Percentiles rank a stretch among this genome's conserved stretches.
Evolutionary conservation across 495 filamentous ascomycete species (phyloP).

Genomic region (Lasiosphaeria hispida): DNA sequence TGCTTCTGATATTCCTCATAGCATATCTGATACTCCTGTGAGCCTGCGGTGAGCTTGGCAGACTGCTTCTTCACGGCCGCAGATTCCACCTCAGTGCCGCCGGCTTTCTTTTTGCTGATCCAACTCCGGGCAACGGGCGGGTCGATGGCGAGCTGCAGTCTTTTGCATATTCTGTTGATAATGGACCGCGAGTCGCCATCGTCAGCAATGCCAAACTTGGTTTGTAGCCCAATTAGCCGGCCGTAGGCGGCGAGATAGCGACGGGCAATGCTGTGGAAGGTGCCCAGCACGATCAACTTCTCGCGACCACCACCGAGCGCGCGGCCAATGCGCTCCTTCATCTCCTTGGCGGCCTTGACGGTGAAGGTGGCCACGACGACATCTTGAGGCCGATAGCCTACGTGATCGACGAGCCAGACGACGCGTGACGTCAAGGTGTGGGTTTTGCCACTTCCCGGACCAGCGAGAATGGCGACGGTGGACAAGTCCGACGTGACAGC

Average conservation of each 20-base stretch:
- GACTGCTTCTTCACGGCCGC: constrained; percentile 14
- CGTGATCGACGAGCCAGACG: constrained; percentile 83
- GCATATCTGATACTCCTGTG: constrained; percentile 57
- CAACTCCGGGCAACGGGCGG: constrained; percentile 63
- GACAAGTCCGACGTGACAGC: constrained; percentile 78
- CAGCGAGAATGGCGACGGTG: constrained; percentile 87
- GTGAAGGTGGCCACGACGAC: constrained; percentile 98
- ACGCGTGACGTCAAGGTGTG: constrained; percentile 94
- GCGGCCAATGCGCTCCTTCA: constrained; percentile 81
- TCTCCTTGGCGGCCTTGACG: constrained; percentile 93
- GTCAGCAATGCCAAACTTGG: constrained; percentile 93
- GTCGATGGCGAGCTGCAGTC: constrained; percentile 65
- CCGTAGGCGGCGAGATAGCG: constrained; percentile 86
- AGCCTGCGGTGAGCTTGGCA: constrained; percentile 51
- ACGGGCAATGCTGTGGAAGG: constrained; percentile 91
- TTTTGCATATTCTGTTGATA: constrained; percentile 78
- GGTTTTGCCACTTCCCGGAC: constrained; percentile 83
- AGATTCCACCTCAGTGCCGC: constrained; percentile 47
- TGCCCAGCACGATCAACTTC: constrained; percentile 80
- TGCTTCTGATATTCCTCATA: constrained; percentile 78
- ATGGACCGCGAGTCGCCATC: constrained; percentile 74
- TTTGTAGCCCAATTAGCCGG: constrained; percentile 73
- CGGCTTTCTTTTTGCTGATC: constrained; percentile 86
- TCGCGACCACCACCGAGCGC: constrained; percentile 76
- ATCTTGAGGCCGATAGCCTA: constrained; percentile 80